Base-by-base conservation (phyloP, 352 stramenopile genomes). In the Phytophthora nicotianae region DNA sequence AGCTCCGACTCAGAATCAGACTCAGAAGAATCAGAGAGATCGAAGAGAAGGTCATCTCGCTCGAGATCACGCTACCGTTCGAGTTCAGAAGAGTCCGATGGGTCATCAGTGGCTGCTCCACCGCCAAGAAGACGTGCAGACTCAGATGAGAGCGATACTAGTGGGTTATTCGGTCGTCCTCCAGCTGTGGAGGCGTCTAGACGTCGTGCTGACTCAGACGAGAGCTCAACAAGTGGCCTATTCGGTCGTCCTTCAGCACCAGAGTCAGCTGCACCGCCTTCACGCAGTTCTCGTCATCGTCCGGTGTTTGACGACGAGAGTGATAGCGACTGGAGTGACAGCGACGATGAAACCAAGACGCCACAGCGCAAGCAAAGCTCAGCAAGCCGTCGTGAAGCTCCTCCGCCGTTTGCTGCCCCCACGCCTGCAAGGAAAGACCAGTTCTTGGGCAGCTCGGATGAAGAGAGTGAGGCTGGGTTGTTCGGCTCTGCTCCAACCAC, bases 91-190 rank as follows among this genome's bases (percentile, higher is more conserved):
- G 74, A 83, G n/a, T 83, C 76, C 16, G 62, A 66, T 10, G 65
- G 58, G 14, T 79, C 73, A 23, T 74, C 65, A 0, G 52, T 72
- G 27, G 65, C 62, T 1, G 63, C 58, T 0, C 59, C 60, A 41
- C 59, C 54, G 16, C 42, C 55, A 9, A 40, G 67, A 62, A 20
- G 45, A 62, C 65, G 65, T 29, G 48, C 52, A 5, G 41, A 53
- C 55, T 91, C 82, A 0, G 60, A 78, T 7, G 82, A 91, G 48
- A 88, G 78, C 32, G 75, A 89, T 51, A 81, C 69, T 1, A 90
- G 77, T 23, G 77, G 81, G 14, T 51, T 90, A 19, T 90, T 90
- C 62, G 79, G 77, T 2, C 70, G 72, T 1, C 66, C 66, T 0
- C 50, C 67, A 7, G 14, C 37, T 4, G 35, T 19, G 1, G 50